Evolutionary conservation across 2,329 filamentous ascomycete species (phyloP), one percentile per base, ranked within the genome.

Genomic region (Alternaria arborescens): DNA sequence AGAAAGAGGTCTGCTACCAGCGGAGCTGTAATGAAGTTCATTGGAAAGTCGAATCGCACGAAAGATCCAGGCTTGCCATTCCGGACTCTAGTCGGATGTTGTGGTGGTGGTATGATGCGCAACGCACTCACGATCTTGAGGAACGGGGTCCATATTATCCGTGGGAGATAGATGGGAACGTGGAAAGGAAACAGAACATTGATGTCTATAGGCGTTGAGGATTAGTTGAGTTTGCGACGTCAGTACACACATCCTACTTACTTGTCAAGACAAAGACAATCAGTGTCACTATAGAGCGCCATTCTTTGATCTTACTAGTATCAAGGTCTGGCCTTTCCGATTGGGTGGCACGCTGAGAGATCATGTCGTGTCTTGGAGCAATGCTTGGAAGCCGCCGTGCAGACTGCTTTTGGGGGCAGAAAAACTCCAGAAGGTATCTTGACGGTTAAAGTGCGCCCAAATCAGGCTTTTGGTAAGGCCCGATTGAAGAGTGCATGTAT

Each of bases 11-110:
- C 89, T 1, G 88, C 89, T 58, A 91, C 86, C 16, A 92, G 77
- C 0, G 90, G 90, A 1, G 89, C 88, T 0, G 90, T 92, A 44
- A 92, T 80, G 64, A 91, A 89, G 73, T 92, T 90, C 79, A 92
- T 80, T 6, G 89, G 89, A 40, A 92, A 86, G 3, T 78, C 73
- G 36, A 89, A 74, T 18, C 81, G 81, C 7, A 87, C 81, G 56
- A 85, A 87, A 1, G 71, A 52, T 52, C 78, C 76, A 38, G 62
- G 47, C 57, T 77, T 71, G 60, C 72, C 68, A 62, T 76, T 72
- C 26, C 58, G 58, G 5, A 62, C 55, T 26, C 58, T 54, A 16
- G 62, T 63, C 18, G 62, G 48, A 69, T 70, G 61, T 50, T 48
- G 30, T 58, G 81, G 79, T 4, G 80, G 82, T 1, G 83, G 67